Evolutionary conservation across 179 eudicot genomes (phyloP).

Genomic region (Monotropa hypopitys): DNA sequence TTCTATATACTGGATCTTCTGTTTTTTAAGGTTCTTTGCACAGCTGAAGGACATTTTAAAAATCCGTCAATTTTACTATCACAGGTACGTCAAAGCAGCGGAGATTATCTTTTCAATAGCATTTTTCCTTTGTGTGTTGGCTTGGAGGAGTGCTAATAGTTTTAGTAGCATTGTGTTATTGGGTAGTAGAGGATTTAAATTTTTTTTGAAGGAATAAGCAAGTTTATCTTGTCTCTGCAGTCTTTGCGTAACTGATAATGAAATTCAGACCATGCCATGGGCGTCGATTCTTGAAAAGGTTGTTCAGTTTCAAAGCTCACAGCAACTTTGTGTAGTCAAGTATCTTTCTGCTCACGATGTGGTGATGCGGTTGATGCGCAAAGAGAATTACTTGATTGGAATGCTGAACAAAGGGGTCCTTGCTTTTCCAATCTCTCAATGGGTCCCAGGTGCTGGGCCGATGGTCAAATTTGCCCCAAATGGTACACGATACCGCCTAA

Average conservation of each 20-base stretch:
- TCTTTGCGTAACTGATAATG: conserved; percentile 74
- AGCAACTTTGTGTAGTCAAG: conserved; percentile 74
- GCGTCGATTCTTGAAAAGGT: conserved; percentile 72
- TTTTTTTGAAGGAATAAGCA: not conserved
- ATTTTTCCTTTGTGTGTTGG: not conserved
- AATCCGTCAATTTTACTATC: conserved; percentile 69
- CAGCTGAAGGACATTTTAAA: conserved; percentile 71
- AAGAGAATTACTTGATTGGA: conserved; percentile 93
- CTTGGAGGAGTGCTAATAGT: not conserved
- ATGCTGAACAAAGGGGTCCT: conserved; percentile 94
- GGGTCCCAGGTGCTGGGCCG: conserved; percentile 89
- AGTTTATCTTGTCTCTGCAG: conserved; percentile 29
- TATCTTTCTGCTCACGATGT: conserved; percentile 86
- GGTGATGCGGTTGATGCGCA: conserved; percentile 88
- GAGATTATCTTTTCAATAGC: not conserved
- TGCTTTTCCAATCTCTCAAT: conserved; percentile 66
- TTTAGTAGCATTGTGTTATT: not conserved
- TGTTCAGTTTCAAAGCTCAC: conserved; percentile 52
- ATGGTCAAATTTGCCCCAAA: conserved; percentile 38
- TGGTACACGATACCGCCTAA: conserved; percentile 37
- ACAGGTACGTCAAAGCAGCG: conserved; percentile 34
- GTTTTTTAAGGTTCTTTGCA: conserved; percentile 77
- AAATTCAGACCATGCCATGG: conserved; percentile 89
- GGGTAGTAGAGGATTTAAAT: not conserved
- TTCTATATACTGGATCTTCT: conserved; percentile 67